Percentiles rank a stretch among this genome's conserved stretches.
phyloP scores from a whole-genome alignment of 1,284 basidiomycete genomes.

The Fistulina hepatica region DNA sequence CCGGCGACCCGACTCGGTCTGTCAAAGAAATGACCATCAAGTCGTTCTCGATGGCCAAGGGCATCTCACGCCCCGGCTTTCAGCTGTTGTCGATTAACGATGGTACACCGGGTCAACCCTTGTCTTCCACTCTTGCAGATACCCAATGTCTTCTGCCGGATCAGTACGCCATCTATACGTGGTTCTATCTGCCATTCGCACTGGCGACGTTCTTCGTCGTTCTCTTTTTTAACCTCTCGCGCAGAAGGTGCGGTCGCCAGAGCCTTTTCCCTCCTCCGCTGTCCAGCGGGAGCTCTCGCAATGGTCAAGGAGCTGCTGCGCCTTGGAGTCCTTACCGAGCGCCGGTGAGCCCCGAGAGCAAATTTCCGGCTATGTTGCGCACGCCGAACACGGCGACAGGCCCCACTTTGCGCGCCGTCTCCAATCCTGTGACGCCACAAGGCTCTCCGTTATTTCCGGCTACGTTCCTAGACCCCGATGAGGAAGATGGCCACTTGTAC shows the following conservation, averaged over 20 bases:
- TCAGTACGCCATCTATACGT: constrained; percentile 49
- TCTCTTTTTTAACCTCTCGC: constrained; percentile 23
- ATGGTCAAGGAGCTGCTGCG: constrained; percentile 18
- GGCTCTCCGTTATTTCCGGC: constrained; percentile 23
- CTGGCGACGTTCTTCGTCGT: constrained; percentile 29
- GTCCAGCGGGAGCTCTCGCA: constrained; percentile 15
- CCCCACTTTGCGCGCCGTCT: constrained; percentile 24
- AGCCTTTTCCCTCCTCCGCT: constrained; percentile 16
- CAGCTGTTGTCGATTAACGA: constrained; percentile 69
- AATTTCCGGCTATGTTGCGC: constrained; percentile 24
- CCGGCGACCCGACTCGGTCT: too few species aligned
- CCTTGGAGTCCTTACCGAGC: constrained; percentile 29
- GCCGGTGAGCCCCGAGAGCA: constrained; percentile 22
- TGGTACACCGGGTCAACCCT: constrained; percentile 26
- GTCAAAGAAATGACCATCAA: constrained; percentile 71
- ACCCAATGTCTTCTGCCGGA: constrained; percentile 60
- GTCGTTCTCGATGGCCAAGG: constrained; percentile 73
- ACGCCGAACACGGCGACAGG: constrained; percentile 21
- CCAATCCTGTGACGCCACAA: constrained; percentile 26
- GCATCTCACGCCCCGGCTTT: constrained; percentile 71
- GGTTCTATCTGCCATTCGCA: constrained; percentile 45
- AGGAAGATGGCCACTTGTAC: constrained; percentile 31
- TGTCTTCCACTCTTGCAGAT: constrained; percentile 40
- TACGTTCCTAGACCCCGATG: constrained; percentile 21
- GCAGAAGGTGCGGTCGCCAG: constrained; percentile 15